These are phyloP conservation scores for Monilinia vaccinii-corymbosi DNA, from an alignment of 2,329 filamentous ascomycete species.

Conservation along the genomic window DNA sequence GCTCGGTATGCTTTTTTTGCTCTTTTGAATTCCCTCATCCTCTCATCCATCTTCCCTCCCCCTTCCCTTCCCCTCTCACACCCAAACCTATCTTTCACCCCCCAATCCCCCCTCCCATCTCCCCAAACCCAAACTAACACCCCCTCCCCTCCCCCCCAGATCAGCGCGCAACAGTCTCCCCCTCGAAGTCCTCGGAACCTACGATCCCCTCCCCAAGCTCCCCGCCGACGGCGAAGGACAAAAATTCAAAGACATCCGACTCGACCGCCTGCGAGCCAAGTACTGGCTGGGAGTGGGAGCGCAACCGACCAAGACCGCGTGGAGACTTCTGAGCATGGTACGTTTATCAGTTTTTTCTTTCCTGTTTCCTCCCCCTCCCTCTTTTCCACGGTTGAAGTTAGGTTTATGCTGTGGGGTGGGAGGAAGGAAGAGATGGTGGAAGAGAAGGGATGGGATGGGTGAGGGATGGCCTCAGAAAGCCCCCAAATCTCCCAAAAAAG, in stretches of 20 bases:
- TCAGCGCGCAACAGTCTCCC: constrained; percentile 81
- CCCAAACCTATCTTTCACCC: too few species aligned
- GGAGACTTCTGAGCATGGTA: constrained; percentile 79
- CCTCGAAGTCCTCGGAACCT: constrained; percentile 79
- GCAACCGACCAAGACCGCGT: constrained; percentile 83
- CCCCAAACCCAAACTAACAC: neutral
- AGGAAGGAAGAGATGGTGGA: neutral
- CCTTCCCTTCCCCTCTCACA: too few species aligned
- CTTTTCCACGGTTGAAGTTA: neutral
- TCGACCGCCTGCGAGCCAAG: constrained; percentile 71
- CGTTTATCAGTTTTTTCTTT: constrained; percentile 15
- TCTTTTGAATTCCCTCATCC: too few species aligned
- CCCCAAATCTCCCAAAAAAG: neutral
- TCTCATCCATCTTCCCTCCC: neutral
- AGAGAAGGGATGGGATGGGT: neutral
- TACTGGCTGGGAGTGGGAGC: constrained; percentile 98
- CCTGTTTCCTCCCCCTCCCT: too few species aligned
- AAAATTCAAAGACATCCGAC: constrained; percentile 82
- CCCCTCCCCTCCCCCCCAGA: constrained; percentile 38
- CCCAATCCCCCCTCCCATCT: neutral
- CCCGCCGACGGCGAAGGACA: constrained; percentile 53
- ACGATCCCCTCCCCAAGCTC: constrained; percentile 57
- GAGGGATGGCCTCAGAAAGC: neutral
- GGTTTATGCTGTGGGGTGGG: neutral
- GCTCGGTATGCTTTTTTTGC: constrained; percentile 54